A percentile compares a stretch with the other conserved stretches of the same genome.
These are phyloP conservation scores for Endothia cerciana DNA, from an alignment of 2,329 filamentous ascomycete species.

Conservation along the genomic window DNA sequence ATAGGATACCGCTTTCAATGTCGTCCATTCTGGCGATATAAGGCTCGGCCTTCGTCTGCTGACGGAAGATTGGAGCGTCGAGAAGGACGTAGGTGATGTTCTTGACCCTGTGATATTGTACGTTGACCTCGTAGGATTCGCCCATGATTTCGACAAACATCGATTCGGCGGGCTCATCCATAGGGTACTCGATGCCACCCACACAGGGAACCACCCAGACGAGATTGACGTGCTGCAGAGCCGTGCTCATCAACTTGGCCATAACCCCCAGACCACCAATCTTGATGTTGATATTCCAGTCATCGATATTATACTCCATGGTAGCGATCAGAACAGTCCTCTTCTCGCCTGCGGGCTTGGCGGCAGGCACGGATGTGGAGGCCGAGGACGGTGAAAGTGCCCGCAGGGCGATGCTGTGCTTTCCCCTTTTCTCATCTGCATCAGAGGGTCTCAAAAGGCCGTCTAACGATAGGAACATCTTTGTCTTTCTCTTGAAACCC, in stretches of 20 bases:
- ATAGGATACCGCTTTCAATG: conserved; percentile 67
- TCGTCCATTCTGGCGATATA: conserved; percentile 72
- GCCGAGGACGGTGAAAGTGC: conserved; percentile 27
- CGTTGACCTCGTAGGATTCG: conserved; percentile 62
- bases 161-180: conserved; percentile 60
- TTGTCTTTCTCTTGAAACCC: conserved; percentile 46
- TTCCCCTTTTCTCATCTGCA: conserved; percentile 36
- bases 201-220: conserved; percentile 69
- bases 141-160: conserved; percentile 67
- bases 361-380: conserved; percentile 28
- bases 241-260: conserved; percentile 71
- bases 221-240: conserved; percentile 65
- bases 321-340: conserved; percentile 69
- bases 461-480: conserved; percentile 27
- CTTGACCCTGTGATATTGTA: conserved; percentile 65
- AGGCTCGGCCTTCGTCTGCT: conserved; percentile 63
- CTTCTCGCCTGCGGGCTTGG: conserved; percentile 26
- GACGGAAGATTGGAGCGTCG: conserved; percentile 67
- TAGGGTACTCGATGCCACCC: conserved; percentile 66
- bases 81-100: conserved; percentile 44
- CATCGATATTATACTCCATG: conserved; percentile 74
- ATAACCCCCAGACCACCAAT: conserved; percentile 73
- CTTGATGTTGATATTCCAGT: conserved; percentile 73
- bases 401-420: conserved; percentile 27
- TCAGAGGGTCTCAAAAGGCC: conserved; percentile 27